A percentile compares a stretch with the other conserved stretches of the same genome.
Conservation (phyloP, 257 asterid species). For the Gentiana macrophylla region DNA sequence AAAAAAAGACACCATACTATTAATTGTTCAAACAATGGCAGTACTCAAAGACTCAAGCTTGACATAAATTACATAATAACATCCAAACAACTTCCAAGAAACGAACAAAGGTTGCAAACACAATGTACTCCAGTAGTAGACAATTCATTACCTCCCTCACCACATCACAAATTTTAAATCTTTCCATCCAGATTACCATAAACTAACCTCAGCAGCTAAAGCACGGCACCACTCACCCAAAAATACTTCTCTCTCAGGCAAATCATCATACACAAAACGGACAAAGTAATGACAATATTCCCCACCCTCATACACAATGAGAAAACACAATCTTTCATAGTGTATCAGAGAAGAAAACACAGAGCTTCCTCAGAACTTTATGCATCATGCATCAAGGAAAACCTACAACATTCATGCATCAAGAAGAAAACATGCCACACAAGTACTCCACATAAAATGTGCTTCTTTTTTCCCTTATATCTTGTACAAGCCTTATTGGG, state of each 20-base stretch:
- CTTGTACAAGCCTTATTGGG: no score
- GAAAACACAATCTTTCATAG: background rate
- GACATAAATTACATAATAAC: conserved; percentile 1
- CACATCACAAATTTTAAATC: background rate
- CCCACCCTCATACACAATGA: background rate
- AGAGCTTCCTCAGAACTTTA: conserved; percentile 10
- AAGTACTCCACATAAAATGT: background rate
- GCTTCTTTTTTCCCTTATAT: background rate
- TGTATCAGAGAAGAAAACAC: conserved; percentile 8
- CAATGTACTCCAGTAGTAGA: conserved; percentile 7
- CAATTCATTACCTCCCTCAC: no score
- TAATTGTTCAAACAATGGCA: background rate
- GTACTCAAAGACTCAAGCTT: conserved; percentile 4
- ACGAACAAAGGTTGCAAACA: conserved; percentile 10
- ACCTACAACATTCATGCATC: conserved; percentile 4
- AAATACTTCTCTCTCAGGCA: conserved; percentile 19
- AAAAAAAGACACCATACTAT: background rate
- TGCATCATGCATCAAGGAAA: conserved; percentile 22
- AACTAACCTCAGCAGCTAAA: background rate
- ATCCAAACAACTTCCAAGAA: background rate
- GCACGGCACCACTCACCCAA: background rate
- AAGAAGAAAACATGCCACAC: background rate
- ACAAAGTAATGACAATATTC: background rate
- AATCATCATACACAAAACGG: conserved; percentile 21
- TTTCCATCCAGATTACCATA: background rate